These are phyloP conservation scores for Gossypium stocksii DNA, from an alignment of 345 rosid species.

Conservation along the genomic window DNA sequence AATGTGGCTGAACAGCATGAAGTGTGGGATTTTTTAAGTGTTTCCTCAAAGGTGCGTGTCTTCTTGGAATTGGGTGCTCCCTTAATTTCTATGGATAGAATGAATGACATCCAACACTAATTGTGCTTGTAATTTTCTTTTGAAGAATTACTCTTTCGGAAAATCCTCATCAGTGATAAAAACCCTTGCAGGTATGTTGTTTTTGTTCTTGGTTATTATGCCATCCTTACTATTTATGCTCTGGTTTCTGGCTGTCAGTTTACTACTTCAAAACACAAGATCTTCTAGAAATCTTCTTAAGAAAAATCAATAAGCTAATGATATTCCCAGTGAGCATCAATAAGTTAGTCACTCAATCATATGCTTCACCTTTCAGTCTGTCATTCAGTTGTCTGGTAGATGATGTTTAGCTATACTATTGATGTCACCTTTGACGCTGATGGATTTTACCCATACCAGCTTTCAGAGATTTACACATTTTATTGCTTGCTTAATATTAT, in stretches of 20 bases:
- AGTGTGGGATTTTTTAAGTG: conserved; percentile 98
- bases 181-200: conserved; percentile 77
- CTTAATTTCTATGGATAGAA: neutral
- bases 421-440: neutral
- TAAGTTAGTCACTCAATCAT: neutral
- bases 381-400: neutral
- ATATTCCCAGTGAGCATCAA: neutral
- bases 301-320: neutral
- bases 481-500: neutral
- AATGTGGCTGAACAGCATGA: conserved; percentile 99
- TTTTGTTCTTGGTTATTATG: neutral
- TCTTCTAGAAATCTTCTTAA: neutral
- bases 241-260: neutral
- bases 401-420: neutral
- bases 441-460: neutral
- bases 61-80: conserved; percentile 8
- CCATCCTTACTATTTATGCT: neutral
- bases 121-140: conserved; percentile 20
- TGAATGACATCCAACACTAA: conserved; percentile 10
- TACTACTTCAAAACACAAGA: neutral
- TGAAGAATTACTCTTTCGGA: conserved; percentile 93
- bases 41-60: conserved; percentile 67
- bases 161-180: conserved; percentile 88
- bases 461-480: neutral
- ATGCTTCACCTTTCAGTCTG: neutral